Conservation (phyloP, 805 yeast genomes). For the Wilhelminamyces savonicus region DNA sequence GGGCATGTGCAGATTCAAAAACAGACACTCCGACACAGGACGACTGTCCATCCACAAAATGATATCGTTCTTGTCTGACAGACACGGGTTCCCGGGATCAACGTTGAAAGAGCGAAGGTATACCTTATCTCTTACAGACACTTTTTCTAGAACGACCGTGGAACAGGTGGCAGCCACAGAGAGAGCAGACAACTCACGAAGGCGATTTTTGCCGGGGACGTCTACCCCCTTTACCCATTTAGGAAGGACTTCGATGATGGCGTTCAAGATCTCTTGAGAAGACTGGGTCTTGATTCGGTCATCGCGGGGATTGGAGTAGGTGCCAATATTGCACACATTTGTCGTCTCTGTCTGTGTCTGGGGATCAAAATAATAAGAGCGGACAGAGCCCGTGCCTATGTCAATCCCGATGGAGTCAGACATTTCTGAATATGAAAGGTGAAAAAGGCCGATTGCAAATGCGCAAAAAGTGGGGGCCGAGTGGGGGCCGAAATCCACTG, state of each 20-base stretch:
- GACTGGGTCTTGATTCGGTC: slow-evolving; percentile 32
- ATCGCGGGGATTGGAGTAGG: slow-evolving; percentile 6
- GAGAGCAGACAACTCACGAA: slow-evolving; percentile 13
- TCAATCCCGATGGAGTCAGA: slow-evolving; percentile 36
- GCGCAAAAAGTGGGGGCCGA: too few relatives aligned
- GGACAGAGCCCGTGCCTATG: slow-evolving; percentile 45
- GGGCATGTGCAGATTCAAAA: slow-evolving; percentile 20
- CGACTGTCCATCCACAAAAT: slow-evolving; percentile 59
- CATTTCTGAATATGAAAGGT: too few relatives aligned
- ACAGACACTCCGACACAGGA: slow-evolving; percentile 24
- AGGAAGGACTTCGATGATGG: slow-evolving; percentile 15
- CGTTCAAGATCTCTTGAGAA: slow-evolving; percentile 29
- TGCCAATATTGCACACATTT: slow-evolving; percentile 18
- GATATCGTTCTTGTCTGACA: slow-evolving; percentile 26
- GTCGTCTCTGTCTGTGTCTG: slow-evolving; percentile 9
- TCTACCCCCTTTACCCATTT: too few relatives aligned
- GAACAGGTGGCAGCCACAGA: slow-evolving; percentile 57
- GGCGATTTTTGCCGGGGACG: background rate
- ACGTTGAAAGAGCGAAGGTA: slow-evolving; percentile 26
- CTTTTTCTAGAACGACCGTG: slow-evolving; percentile 37
- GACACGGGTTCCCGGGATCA: background rate
- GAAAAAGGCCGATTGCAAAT: too few relatives aligned
- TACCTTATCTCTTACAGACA: slow-evolving; percentile 6
- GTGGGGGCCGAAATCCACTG: too few relatives aligned
- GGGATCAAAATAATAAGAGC: slow-evolving; percentile 26